Conservation (phyloP, 371 early-diverging fungal species). For the Zopfochytrium polystomum region DNA sequence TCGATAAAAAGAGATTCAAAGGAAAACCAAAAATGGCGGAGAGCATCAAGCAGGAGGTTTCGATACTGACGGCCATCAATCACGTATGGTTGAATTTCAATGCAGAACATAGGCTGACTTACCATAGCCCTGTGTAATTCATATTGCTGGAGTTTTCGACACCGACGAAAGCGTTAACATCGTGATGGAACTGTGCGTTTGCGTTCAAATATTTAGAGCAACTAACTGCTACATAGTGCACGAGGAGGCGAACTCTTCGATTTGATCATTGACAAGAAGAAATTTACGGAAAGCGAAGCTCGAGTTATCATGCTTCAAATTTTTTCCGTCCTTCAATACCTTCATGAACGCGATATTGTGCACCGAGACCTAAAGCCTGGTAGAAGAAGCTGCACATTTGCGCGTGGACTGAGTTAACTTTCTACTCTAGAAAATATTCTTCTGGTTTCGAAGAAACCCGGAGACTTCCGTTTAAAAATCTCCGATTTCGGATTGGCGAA, state of each 20-base stretch:
- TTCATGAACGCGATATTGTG: conserved; percentile 71
- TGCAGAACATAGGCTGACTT: neutral
- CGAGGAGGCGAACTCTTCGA: conserved; percentile 38
- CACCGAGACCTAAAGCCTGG: conserved; percentile 76
- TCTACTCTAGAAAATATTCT: conserved; percentile 46
- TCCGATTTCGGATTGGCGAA: conserved; percentile 46
- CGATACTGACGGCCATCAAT: conserved; percentile 66
- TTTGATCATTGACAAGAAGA: conserved; percentile 16
- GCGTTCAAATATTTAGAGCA: neutral
- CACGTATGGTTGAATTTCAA: conserved; percentile 53
- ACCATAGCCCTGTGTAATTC: conserved; percentile 57
- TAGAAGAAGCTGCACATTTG: neutral
- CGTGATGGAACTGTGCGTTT: conserved; percentile 42
- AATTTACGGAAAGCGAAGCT: conserved; percentile 31
- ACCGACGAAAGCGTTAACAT: conserved; percentile 61
- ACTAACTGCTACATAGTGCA: conserved; percentile 12
- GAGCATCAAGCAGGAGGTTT: conserved; percentile 66
- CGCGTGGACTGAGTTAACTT: neutral
- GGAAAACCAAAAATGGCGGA: conserved; percentile 49
- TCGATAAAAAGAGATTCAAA: conserved; percentile 39
- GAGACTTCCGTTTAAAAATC: conserved; percentile 37
- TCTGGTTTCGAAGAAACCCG: conserved; percentile 19
- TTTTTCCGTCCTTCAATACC: conserved; percentile 65
- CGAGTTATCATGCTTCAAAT: conserved; percentile 56
- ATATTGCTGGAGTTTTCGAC: conserved; percentile 61